phyloP scores from a whole-genome alignment of 108 stramenopile species.

The Nitzschia sp. region DNA sequence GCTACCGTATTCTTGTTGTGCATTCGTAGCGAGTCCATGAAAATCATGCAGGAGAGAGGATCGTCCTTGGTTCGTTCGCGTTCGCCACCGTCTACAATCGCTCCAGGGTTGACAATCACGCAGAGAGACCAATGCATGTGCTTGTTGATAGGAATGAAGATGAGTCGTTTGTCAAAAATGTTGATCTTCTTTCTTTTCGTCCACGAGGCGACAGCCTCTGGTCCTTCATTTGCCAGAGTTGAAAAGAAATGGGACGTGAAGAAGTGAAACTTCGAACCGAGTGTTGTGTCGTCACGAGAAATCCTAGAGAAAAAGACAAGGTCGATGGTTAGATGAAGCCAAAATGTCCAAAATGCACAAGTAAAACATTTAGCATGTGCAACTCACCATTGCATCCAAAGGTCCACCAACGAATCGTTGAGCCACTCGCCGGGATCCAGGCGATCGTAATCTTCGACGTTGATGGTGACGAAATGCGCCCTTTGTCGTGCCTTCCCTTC shows the following conservation, averaged over 20 bases:
- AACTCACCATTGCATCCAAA: slow-evolving; percentile 88
- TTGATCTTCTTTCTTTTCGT: slow-evolving; percentile 78
- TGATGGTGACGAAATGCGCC: slow-evolving; percentile 61
- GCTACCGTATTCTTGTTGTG: slow-evolving; percentile 60
- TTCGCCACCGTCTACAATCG: slow-evolving; percentile 27
- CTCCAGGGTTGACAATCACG: slow-evolving; percentile 89
- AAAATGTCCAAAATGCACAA: not conserved
- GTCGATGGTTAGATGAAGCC: not conserved
- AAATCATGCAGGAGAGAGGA: slow-evolving; percentile 59
- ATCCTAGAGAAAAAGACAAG: slow-evolving; percentile 26
- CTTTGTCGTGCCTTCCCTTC: slow-evolving; percentile 23
- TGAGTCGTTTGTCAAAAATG: slow-evolving; percentile 86
- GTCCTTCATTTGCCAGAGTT: slow-evolving; percentile 63
- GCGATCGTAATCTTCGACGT: slow-evolving; percentile 59
- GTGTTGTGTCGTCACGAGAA: slow-evolving; percentile 43
- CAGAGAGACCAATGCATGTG: slow-evolving; percentile 94
- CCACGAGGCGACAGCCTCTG: slow-evolving; percentile 74
- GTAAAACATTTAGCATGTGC: not conserved
- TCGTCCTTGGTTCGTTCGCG: slow-evolving; percentile 11
- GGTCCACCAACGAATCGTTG: slow-evolving; percentile 88
- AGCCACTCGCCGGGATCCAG: slow-evolving; percentile 71
- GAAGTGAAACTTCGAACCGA: slow-evolving; percentile 52
- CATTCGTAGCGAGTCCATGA: slow-evolving; percentile 79
- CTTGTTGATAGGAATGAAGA: slow-evolving; percentile 94
- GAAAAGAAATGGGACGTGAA: slow-evolving; percentile 90